Percentiles rank a stretch among this genome's conserved stretches.
These are phyloP conservation scores for Rosa lucieae DNA, from an alignment of 306 rosid genomes.

Conservation along the genomic window DNA sequence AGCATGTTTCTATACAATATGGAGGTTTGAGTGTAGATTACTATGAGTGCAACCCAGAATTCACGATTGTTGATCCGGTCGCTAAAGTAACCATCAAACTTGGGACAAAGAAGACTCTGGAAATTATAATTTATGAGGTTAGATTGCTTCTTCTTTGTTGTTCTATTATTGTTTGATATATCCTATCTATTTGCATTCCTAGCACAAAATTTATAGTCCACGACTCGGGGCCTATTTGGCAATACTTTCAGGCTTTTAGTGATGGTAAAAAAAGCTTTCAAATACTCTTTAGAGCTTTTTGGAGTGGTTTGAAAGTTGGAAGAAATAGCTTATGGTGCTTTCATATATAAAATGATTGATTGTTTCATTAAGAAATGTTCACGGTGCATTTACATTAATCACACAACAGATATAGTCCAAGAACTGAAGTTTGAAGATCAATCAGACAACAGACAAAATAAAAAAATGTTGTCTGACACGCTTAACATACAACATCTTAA, in stretches of 20 bases:
- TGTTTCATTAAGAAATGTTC: neutral
- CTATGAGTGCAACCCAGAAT: conserved; percentile 91
- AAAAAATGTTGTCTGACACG: no score
- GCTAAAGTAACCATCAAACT: conserved; percentile 29
- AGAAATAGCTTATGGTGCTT: neutral
- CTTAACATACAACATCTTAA: no score
- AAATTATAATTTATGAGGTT: conserved; percentile 23
- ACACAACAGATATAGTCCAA: no score
- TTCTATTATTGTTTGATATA: conserved; percentile 13
- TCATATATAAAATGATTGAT: no score
- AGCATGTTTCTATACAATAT: conserved; percentile 79
- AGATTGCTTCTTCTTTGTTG: conserved; percentile 14
- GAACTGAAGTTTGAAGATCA: no score
- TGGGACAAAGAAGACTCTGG: no score
- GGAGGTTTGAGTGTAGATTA: conserved; percentile 89
- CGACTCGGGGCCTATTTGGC: no score
- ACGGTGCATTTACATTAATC: no score
- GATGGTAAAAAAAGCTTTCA: no score
- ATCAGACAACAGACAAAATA: no score
- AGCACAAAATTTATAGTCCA: neutral
- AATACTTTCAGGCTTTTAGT: no score
- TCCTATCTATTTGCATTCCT: neutral
- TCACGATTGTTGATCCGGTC: conserved; percentile 62
- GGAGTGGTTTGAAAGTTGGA: neutral
- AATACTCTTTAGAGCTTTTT: no score